These are phyloP conservation scores for Stephanodiscus triporus DNA, from an alignment of 108 stramenopile species.

Conservation along the genomic window DNA sequence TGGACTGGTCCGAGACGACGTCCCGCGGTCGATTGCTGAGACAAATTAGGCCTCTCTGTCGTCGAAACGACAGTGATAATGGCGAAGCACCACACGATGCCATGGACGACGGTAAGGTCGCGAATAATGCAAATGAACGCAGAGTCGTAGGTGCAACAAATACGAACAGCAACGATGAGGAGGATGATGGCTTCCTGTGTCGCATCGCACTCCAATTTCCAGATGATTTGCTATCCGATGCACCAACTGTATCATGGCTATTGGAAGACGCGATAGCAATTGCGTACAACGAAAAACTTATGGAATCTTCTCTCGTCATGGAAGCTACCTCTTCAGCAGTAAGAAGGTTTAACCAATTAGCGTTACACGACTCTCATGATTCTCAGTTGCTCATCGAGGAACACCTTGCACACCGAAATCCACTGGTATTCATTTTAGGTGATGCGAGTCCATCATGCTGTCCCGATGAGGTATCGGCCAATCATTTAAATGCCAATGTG, in stretches of 20 bases:
- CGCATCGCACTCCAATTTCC: constrained; percentile 91
- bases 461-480: constrained; percentile 93
- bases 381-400: constrained; percentile 8
- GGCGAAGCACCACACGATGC: neutral
- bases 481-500: constrained; percentile 90
- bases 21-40: constrained; percentile 31
- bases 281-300: constrained; percentile 35
- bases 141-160: neutral
- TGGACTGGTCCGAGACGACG: constrained; percentile 31
- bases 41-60: neutral
- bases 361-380: neutral
- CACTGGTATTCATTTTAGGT: constrained; percentile 90
- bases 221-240: constrained; percentile 78
- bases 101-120: neutral
- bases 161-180: constrained; percentile 3
- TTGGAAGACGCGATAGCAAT: constrained; percentile 61
- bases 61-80: neutral
- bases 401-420: constrained; percentile 24
- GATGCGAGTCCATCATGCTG: constrained; percentile 95
- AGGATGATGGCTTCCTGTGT: constrained; percentile 49
- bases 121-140: neutral
- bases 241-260: constrained; percentile 71
- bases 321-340: neutral
- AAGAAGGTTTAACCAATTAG: constrained; percentile 7
- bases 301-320: neutral